Base-by-base conservation (phyloP, 1,139 yeast species). In the Blastobotrys illinoisensis region DNA sequence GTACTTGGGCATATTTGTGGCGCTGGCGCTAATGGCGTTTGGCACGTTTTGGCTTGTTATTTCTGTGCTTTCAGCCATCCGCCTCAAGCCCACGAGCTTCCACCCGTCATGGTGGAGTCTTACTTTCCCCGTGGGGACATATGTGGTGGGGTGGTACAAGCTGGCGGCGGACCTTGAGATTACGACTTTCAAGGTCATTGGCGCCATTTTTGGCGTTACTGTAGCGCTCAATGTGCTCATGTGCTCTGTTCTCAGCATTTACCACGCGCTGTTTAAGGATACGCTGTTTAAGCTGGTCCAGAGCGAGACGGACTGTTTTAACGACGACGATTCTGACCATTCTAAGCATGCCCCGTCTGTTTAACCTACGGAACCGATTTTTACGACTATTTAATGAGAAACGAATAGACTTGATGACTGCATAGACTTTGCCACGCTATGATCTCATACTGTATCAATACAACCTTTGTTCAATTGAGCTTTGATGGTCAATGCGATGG, bases 41-140 rank as follows among this genome's bases (percentile, higher is more conserved):
- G 96, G 93, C 1, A 76, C 81, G 58, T 83, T 83, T 67, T 76
- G 85, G 70, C 79, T 90, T 0, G 71, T 80, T 47, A 64, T 84
- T 24, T 84, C 90, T 0, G 20, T 52, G 18, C 19, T 53, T 13
- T 56, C 60, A 21, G 51, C 74, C 56, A 68, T 78, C 7, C 56
- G 62, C 44, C 69, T 77, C 26, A 64, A 62, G 1, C 73, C 73
- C 5, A 59, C 58, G n/a, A 64, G 64, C 49, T 88, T 83, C 74
- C 76, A 78, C 56, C 78, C 79, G 60, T 81, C 83, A 0, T 88
- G 86, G 79, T 89, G 96, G 96, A 83, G 90, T 28, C 81, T 87
- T 76, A 86, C 96, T 58, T 90, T 90, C 83, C 97, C 97, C 1
- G 66, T 88, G 62, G 97, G 96, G 2, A 88, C 97, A 0, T 84